Conservation (phyloP, 805 yeast genomes). For the Spathaspora passalidarum region DNA sequence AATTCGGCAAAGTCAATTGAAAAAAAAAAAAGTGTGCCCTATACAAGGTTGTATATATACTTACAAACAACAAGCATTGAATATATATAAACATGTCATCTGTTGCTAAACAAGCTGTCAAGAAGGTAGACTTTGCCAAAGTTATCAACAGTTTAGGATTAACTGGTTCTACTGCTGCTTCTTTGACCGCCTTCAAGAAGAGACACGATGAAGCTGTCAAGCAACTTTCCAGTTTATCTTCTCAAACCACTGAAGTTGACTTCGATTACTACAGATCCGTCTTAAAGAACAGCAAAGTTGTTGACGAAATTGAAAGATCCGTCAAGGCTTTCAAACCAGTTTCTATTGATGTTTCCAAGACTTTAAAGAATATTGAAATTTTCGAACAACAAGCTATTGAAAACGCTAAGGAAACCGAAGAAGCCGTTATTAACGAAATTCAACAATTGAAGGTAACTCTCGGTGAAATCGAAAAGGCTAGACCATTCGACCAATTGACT, state of each 20-base stretch:
- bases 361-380: conserved; percentile 85
- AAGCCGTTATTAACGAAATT: conserved; percentile 82
- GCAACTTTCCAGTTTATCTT: conserved; percentile 64
- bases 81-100: conserved; percentile 26
- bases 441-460: conserved; percentile 82
- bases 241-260: conserved; percentile 76
- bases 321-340: conserved; percentile 76
- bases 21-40: background rate
- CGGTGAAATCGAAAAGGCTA: conserved; percentile 90
- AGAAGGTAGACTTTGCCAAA: conserved; percentile 94
- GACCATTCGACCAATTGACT: conserved; percentile 96
- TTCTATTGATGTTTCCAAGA: conserved; percentile 82
- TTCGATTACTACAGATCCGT: conserved; percentile 74
- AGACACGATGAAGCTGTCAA: conserved; percentile 98
- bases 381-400: conserved; percentile 94
- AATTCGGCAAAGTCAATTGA: background rate
- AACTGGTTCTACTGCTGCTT: conserved; percentile 86
- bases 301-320: conserved; percentile 77
- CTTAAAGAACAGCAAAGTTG: conserved; percentile 77
- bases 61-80: background rate
- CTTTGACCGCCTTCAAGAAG: conserved; percentile 92
- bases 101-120: conserved; percentile 61
- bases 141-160: conserved; percentile 84
- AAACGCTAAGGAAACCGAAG: conserved; percentile 92
- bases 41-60: background rate